phyloP scores from a whole-genome alignment of 2,329 filamentous ascomycete genomes.

The Paracorniculantispora psalliotae region DNA sequence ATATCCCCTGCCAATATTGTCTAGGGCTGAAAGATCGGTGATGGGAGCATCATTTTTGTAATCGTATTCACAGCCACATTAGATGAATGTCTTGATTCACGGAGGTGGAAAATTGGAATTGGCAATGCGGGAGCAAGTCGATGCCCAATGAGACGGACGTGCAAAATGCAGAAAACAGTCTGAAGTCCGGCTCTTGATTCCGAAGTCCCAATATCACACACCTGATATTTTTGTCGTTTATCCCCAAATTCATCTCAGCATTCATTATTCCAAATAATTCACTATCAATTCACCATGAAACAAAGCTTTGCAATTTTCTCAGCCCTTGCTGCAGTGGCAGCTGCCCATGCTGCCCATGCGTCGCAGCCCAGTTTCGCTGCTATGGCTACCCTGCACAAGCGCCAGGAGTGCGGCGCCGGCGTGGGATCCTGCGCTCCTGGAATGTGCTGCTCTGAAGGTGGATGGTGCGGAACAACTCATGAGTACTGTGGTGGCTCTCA shows the following conservation, averaged over 20 bases:
- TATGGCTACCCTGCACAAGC: not conserved
- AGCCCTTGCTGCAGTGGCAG: not conserved
- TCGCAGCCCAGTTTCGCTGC: not conserved
- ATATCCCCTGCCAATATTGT: not conserved
- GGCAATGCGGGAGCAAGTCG: not conserved
- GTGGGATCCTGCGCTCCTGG: slow-evolving; percentile 30
- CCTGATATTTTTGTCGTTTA: no score
- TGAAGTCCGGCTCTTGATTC: no score
- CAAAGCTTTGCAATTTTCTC: not conserved
- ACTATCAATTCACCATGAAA: not conserved
- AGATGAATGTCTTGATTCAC: not conserved
- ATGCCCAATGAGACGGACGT: no score
- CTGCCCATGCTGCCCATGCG: not conserved
- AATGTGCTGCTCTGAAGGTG: slow-evolving; percentile 33
- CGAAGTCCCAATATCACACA: no score
- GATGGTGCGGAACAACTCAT: slow-evolving; percentile 31
- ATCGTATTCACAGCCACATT: not conserved
- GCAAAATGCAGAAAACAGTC: no score
- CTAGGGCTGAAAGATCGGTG: not conserved
- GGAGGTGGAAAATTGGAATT: not conserved
- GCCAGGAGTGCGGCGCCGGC: slow-evolving; percentile 28
- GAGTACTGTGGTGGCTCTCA: slow-evolving; percentile 33
- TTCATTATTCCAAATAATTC: not conserved
- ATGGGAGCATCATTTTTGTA: not conserved
- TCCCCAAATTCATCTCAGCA: not conserved